phyloP scores from a whole-genome alignment of 495 filamentous ascomycete species.

The Penicillium pancosmium region DNA sequence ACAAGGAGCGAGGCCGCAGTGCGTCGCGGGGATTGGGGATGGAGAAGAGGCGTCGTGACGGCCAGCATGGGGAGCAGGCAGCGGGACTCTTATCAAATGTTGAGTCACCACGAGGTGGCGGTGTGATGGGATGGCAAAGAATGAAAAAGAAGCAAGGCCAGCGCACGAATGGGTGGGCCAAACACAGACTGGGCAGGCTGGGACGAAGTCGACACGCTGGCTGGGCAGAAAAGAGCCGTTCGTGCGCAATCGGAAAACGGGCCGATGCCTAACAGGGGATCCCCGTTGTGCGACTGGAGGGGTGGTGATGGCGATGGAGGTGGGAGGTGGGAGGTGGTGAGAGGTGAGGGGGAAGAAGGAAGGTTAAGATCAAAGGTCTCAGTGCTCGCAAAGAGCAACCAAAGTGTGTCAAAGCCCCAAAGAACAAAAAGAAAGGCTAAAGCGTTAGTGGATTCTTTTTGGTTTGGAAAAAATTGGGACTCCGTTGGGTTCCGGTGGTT shows the following conservation, averaged over 20 bases:
- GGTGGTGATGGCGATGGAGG: not conserved
- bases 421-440: not conserved
- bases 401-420: too few species aligned
- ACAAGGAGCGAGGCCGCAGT: slow-evolving; percentile 16
- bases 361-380: not conserved
- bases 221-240: slow-evolving; percentile 23
- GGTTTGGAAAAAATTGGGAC: not conserved
- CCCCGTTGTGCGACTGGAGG: slow-evolving; percentile 13
- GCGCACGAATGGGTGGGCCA: slow-evolving; percentile 20
- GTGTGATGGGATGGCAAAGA: slow-evolving; percentile 22
- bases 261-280: slow-evolving; percentile 28
- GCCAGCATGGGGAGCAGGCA: slow-evolving; percentile 3
- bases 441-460: slow-evolving; percentile 9
- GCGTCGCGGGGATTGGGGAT: slow-evolving; percentile 25
- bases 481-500: not conserved
- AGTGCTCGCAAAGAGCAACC: too few species aligned
- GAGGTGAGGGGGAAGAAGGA: not conserved
- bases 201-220: slow-evolving; percentile 27
- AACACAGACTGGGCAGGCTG: slow-evolving; percentile 27
- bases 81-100: slow-evolving; percentile 1
- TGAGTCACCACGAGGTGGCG: slow-evolving; percentile 16
- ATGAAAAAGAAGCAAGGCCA: slow-evolving; percentile 11
- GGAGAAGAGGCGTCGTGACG: slow-evolving; percentile 8
- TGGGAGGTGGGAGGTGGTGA: not conserved
- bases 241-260: slow-evolving; percentile 28